A percentile compares a stretch with the other conserved stretches of the same genome.
Evolutionary conservation across 257 asterid species (phyloP).

Genomic region (Solanum arcanum): DNA sequence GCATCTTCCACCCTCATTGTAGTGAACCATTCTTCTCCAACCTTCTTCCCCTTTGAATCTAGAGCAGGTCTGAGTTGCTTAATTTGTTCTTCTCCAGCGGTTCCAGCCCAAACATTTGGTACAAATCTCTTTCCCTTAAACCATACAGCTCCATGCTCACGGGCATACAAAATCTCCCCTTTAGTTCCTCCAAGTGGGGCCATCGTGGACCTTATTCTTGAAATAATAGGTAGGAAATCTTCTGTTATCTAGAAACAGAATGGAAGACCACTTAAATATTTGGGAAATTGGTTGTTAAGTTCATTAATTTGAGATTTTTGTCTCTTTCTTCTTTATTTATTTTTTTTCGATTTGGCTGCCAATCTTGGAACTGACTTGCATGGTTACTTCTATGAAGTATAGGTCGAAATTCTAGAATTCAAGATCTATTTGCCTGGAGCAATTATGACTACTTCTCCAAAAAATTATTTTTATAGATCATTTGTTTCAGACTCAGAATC

Average conservation of each 20-base stretch:
- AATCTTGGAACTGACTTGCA: neutral
- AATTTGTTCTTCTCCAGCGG: constrained; percentile 84
- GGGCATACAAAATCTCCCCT: constrained; percentile 80
- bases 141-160: constrained; percentile 93
- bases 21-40: constrained; percentile 98
- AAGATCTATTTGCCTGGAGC: neutral
- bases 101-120: constrained; percentile 66
- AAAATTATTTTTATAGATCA: neutral
- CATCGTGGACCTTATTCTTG: constrained; percentile 66
- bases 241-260: constrained; percentile 44
- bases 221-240: constrained; percentile 72
- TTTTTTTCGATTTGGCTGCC: neutral
- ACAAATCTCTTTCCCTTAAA: constrained; percentile 85
- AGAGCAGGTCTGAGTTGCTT: constrained; percentile 71
- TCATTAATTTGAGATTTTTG: neutral
- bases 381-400: neutral
- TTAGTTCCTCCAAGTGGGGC: constrained; percentile 87
- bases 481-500: neutral
- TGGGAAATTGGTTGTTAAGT: neutral
- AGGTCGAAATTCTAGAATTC: neutral
- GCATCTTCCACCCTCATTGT: constrained; percentile 76
- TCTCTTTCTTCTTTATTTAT: neutral
- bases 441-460: neutral
- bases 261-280: constrained; percentile 12
- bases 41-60: constrained; percentile 89